These are phyloP conservation scores for Meredithiella fracta DNA, from an alignment of 2,329 filamentous ascomycete species.

Conservation along the genomic window DNA sequence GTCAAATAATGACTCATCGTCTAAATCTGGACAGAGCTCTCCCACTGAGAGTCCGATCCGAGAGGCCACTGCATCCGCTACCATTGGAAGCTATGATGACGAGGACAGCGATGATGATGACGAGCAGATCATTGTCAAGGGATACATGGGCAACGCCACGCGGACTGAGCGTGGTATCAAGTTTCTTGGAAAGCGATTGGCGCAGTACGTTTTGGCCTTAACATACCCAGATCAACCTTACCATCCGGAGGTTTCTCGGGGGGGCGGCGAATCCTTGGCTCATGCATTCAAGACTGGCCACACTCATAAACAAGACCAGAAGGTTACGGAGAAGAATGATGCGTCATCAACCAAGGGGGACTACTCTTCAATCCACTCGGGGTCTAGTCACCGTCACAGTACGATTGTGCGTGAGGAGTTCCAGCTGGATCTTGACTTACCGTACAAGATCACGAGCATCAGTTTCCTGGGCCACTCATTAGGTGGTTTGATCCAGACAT, in stretches of 20 bases:
- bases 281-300: constrained; percentile 25
- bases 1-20: background rate
- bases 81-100: background rate
- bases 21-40: constrained; percentile 1
- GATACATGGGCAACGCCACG: constrained; percentile 77
- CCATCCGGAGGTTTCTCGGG: constrained; percentile 42
- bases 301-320: background rate
- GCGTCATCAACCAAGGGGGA: background rate
- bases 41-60: constrained; percentile 12
- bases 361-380: background rate
- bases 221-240: constrained; percentile 91
- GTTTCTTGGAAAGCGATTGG: constrained; percentile 85
- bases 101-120: constrained; percentile 42
- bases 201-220: constrained; percentile 74
- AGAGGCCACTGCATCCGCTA: constrained; percentile 2
- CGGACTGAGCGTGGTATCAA: constrained; percentile 92
- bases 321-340: background rate
- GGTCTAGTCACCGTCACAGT: background rate
- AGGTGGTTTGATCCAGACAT: constrained; percentile 78
- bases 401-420: constrained; percentile 20
- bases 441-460: constrained; percentile 82
- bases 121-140: constrained; percentile 75
- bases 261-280: constrained; percentile 27
- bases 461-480: constrained; percentile 89
- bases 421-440: constrained; percentile 17